Evolutionary conservation across 2,329 filamentous ascomycete genomes (phyloP).

Genomic region (Diaporthe citriasiana): DNA sequence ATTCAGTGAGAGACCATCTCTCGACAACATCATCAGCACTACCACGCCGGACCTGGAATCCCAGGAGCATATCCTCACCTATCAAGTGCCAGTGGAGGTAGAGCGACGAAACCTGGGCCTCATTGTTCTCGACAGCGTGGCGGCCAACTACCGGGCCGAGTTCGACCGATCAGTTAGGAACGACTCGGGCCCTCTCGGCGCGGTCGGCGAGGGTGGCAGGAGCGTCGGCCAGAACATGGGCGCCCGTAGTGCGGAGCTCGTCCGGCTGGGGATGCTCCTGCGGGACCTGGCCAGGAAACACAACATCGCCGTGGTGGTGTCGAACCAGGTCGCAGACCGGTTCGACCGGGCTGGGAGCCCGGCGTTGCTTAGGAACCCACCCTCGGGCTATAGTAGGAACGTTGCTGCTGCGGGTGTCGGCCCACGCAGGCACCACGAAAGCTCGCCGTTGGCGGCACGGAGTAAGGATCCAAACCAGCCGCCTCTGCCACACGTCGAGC

Average conservation of each 20-base stretch:
- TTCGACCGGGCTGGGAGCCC: conserved; percentile 62
- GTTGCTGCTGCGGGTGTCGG: neutral
- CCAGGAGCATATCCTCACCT: conserved; percentile 94
- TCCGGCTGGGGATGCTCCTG: conserved; percentile 81
- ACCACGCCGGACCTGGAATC: conserved; percentile 91
- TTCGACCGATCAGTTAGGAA: conserved; percentile 70
- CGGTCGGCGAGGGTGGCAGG: conserved; percentile 39
- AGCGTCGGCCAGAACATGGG: conserved; percentile 73
- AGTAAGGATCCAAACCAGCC: conserved; percentile 52
- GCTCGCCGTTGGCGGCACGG: conserved; percentile 64
- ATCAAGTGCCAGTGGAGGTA: conserved; percentile 90
- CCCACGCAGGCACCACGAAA: neutral
- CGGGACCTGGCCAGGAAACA: conserved; percentile 81
- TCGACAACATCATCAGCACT: conserved; percentile 84
- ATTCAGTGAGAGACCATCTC: conserved; percentile 64
- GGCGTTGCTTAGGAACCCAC: conserved; percentile 44
- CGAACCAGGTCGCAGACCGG: conserved; percentile 95
- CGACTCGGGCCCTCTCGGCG: conserved; percentile 46
- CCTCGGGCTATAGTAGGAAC: conserved; percentile 34
- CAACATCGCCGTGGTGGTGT: conserved; percentile 87
- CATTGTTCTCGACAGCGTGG: conserved; percentile 90
- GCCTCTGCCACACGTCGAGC: conserved; percentile 51
- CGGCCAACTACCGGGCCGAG: conserved; percentile 95
- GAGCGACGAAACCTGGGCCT: conserved; percentile 82
- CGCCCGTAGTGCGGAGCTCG: conserved; percentile 81